Evolutionary conservation across 2,329 filamentous ascomycete genomes (phyloP).

Genomic region (Exophiala phaeomuriformis): DNA sequence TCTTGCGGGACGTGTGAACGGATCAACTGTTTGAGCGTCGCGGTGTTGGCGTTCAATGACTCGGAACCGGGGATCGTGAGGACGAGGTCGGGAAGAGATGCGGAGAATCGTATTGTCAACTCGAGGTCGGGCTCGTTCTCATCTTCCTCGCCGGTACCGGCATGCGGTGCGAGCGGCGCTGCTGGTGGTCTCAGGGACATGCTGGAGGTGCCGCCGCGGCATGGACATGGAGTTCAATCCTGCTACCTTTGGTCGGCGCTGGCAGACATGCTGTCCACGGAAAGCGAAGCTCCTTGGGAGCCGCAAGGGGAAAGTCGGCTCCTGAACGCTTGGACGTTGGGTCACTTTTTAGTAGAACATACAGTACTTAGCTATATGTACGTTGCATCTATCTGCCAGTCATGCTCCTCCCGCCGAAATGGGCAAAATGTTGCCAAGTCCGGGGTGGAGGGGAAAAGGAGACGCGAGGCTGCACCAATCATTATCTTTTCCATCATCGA

Average conservation of each 20-base stretch:
- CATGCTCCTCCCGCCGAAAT: too few species aligned
- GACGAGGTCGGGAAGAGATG: constrained; percentile 72
- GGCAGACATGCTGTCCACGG: not conserved
- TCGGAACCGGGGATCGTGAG: constrained; percentile 58
- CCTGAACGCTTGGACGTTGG: too few species aligned
- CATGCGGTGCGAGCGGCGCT: not conserved
- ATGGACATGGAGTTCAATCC: not conserved
- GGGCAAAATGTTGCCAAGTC: too few species aligned
- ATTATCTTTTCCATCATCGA: too few species aligned
- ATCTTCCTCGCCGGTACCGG: constrained; percentile 2
- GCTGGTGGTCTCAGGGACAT: constrained; percentile 17
- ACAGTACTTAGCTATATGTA: too few species aligned
- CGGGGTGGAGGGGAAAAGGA: too few species aligned
- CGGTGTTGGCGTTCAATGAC: constrained; percentile 51
- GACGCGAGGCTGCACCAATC: too few species aligned
- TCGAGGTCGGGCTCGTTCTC: constrained; percentile 4
- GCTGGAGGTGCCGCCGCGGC: not conserved
- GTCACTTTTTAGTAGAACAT: too few species aligned
- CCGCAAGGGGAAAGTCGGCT: too few species aligned
- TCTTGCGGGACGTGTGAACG: constrained; percentile 60
- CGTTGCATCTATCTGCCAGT: too few species aligned
- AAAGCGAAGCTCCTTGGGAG: too few species aligned
- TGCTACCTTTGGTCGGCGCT: not conserved
- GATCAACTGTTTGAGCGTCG: constrained; percentile 74
- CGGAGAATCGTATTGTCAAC: constrained; percentile 83